Evolutionary conservation across 352 stramenopile species (phyloP).

Genomic region (Phytopythium delawarense): DNA sequence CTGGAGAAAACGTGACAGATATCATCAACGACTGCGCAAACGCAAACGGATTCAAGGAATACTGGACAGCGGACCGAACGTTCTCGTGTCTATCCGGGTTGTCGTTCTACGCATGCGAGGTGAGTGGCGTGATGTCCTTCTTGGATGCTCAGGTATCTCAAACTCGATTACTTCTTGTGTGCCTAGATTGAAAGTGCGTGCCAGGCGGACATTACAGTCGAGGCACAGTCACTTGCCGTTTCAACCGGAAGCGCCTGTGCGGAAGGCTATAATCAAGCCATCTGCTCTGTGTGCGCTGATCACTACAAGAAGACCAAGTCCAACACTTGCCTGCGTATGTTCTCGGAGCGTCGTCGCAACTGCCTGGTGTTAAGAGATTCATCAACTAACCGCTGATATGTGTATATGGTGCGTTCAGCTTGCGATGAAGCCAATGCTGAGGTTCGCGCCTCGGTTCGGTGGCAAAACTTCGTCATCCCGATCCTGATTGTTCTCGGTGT

Average conservation of each 20-base stretch:
- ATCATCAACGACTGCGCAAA: constrained; percentile 41
- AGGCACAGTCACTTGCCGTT: constrained; percentile 13
- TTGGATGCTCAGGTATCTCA: background rate
- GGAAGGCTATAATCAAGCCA: constrained; percentile 46
- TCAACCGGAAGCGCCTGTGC: constrained; percentile 31
- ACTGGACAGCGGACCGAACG: constrained; percentile 48
- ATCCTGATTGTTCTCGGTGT: constrained; percentile 36
- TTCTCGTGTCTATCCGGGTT: constrained; percentile 56
- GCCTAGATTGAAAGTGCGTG: constrained; percentile 43
- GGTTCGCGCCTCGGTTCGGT: constrained; percentile 44
- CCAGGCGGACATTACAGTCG: constrained; percentile 41
- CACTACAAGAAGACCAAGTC: constrained; percentile 52
- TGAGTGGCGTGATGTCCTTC: constrained; percentile 6
- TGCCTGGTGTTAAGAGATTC: background rate
- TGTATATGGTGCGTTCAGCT: constrained; percentile 19
- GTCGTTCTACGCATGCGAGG: constrained; percentile 65
- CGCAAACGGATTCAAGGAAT: constrained; percentile 33
- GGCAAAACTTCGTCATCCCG: constrained; percentile 76
- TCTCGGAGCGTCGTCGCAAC: background rate
- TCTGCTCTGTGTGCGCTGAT: constrained; percentile 62
- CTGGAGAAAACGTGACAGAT: constrained; percentile 17
- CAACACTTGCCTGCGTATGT: constrained; percentile 58
- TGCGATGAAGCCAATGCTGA: constrained; percentile 49
- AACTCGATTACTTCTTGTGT: background rate
- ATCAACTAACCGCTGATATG: background rate